Evolutionary conservation across 2,329 filamentous ascomycete species (phyloP).

Genomic region (Colletotrichum abscissum): DNA sequence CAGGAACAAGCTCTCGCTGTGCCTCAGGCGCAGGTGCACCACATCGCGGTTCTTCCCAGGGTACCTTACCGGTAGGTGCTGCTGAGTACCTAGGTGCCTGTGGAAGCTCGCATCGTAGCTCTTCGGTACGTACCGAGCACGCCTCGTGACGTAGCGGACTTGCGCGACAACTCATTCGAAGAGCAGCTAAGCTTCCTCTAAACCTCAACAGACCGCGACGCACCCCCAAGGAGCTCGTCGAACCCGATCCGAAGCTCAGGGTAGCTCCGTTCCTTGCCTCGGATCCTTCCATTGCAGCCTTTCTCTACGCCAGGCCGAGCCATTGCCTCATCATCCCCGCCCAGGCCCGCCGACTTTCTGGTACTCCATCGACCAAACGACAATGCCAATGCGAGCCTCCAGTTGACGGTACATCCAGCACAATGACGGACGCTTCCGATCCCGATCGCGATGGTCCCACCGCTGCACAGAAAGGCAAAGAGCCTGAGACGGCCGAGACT

Average conservation of each 20-base stretch:
- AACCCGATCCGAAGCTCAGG: slow-evolving; percentile 4
- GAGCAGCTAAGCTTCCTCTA: slow-evolving; percentile 17
- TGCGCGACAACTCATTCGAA: slow-evolving; percentile 1
- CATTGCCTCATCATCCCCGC: background rate
- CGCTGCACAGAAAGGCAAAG: slow-evolving; percentile 32
- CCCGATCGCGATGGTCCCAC: slow-evolving; percentile 17
- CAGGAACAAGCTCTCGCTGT: background rate
- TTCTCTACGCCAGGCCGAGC: background rate
- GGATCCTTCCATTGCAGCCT: background rate
- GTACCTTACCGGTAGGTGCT: too few relatives aligned
- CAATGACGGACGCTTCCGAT: slow-evolving; percentile 53
- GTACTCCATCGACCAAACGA: background rate
- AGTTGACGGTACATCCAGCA: slow-evolving; percentile 40
- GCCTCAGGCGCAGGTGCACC: slow-evolving; percentile 4
- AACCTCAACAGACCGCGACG: background rate
- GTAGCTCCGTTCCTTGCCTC: background rate
- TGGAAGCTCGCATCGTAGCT: background rate
- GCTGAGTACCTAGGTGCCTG: background rate
- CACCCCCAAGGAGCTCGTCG: slow-evolving; percentile 11
- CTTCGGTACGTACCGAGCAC: slow-evolving; percentile 23
- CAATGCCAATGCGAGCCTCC: slow-evolving; percentile 19
- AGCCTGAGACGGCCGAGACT: slow-evolving; percentile 6
- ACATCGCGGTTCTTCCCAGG: too few relatives aligned
- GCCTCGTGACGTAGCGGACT: slow-evolving; percentile 34
- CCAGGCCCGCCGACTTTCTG: background rate